Evolutionary conservation across 2,329 filamentous ascomycete species (phyloP).

Genomic region (Alternaria novae-zelandiae): DNA sequence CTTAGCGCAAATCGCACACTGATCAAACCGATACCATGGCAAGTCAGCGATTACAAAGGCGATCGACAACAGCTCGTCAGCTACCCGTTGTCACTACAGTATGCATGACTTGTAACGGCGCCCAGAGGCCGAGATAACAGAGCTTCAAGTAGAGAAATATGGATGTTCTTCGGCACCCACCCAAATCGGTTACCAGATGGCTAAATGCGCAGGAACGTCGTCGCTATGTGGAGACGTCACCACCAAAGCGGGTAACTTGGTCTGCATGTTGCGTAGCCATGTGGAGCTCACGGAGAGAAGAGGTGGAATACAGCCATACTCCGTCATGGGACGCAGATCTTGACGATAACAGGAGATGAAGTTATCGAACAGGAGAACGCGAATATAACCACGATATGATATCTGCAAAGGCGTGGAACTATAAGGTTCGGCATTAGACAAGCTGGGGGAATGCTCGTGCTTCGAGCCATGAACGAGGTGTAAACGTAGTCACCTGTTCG

Average conservation of each 20-base stretch:
- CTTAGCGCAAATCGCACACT: not conserved
- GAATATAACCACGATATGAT: not conserved
- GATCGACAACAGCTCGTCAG: not conserved
- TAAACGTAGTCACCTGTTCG: not conserved
- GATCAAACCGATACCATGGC: not conserved
- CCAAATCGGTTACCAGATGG: not conserved
- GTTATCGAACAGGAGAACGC: not conserved
- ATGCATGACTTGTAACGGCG: not conserved
- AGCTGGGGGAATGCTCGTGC: not conserved
- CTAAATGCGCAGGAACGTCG: not conserved
- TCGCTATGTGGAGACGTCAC: constrained; percentile 1
- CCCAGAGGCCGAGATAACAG: not conserved
- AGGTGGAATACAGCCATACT: not conserved
- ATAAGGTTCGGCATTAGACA: not conserved
- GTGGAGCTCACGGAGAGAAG: constrained; percentile 5
- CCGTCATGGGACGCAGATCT: not conserved
- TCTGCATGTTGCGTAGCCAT: constrained; percentile 1
- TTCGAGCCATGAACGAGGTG: not conserved
- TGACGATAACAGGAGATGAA: not conserved
- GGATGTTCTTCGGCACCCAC: not conserved
- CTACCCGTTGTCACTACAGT: not conserved
- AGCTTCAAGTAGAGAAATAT: not conserved
- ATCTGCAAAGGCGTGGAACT: not conserved
- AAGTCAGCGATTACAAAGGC: not conserved
- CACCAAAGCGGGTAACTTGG: not conserved